Base-by-base conservation (phyloP, 257 asterid genomes). In the Leptodermis oblonga region DNA sequence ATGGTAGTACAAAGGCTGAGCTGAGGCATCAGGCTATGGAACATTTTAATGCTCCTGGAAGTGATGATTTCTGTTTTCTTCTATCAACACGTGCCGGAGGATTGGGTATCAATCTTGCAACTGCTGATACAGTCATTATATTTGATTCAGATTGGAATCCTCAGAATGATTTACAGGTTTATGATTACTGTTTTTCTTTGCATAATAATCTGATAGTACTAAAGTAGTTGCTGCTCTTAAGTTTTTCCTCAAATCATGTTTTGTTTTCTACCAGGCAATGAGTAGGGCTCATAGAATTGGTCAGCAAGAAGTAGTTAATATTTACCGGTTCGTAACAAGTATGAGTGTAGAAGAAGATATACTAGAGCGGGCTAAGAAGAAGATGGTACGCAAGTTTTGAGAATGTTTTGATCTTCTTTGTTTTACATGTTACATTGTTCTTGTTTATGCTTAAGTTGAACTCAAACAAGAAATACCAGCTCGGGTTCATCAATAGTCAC, bases 111-210 rank as follows among this genome's bases (percentile, higher is more conserved):
- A 94, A 94, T 84, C 98, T 94, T 64, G 99, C 99, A 41, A 94
- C 99, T 65, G 99, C 99, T 33, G 99, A 94, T 83, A 94, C 99
- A 7, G 99, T 94, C 60, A 94, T 94, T 78, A 94, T 94, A 79
- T 94, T 94, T 82, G 99, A 94, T 86, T 94, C 99, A 46, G 99
- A 94, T 78, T 94, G 99, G 99, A 94, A 94, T 75, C 99, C 99
- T 49, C 99, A 94, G 82, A 94, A 94, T 81, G 99, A 94, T 70
- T 83, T 94, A 73, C 99, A 94, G 99, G 99, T 94, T 77, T 66
- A 74, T 63, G 56, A 58, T 37, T 34, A 46, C 58, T 61, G 56
- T 31, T 42, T 69, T 30, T 45, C 63, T 43, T 66, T 22, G 41
- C 52, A 67, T 22, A 34, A 13, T 67, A 53, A 59, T 62, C 58